phyloP scores from a whole-genome alignment of 768 basidiomycete species.

The Royoungia palumana region DNA sequence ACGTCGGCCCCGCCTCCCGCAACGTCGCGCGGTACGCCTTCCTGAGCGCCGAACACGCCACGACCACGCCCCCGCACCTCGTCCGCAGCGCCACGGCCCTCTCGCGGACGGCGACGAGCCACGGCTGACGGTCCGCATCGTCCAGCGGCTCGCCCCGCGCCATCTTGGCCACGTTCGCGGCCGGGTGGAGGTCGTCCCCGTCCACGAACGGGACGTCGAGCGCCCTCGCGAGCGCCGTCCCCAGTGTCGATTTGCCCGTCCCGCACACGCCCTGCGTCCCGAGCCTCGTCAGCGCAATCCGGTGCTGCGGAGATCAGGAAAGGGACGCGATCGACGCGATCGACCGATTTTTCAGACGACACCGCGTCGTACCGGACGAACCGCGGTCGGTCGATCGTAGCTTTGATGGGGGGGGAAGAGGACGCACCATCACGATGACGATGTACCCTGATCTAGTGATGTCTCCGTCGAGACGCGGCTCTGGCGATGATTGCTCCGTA shows the following conservation, averaged over 20 bases:
- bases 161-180: conserved; percentile 87
- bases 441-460: no score
- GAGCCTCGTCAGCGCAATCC: no score
- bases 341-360: no score
- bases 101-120: conserved; percentile 71
- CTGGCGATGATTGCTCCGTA: no score
- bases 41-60: conserved; percentile 86
- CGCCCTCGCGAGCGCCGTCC: conserved; percentile 53
- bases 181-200: conserved; percentile 85
- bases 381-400: no score
- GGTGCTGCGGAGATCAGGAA: no score
- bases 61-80: conserved; percentile 54
- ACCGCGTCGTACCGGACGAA: no score
- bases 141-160: conserved; percentile 65
- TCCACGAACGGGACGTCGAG: conserved; percentile 79
- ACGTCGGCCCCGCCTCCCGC: conserved; percentile 56
- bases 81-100: conserved; percentile 40
- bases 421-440: no score
- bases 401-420: no score
- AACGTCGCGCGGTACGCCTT: conserved; percentile 77
- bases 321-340: no score
- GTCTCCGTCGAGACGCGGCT: no score
- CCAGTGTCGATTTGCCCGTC: conserved; percentile 72
- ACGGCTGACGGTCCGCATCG: conserved; percentile 81
- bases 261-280: conserved; percentile 67